Base-by-base conservation (phyloP, 345 rosid species). In the Dimocarpus longan region DNA sequence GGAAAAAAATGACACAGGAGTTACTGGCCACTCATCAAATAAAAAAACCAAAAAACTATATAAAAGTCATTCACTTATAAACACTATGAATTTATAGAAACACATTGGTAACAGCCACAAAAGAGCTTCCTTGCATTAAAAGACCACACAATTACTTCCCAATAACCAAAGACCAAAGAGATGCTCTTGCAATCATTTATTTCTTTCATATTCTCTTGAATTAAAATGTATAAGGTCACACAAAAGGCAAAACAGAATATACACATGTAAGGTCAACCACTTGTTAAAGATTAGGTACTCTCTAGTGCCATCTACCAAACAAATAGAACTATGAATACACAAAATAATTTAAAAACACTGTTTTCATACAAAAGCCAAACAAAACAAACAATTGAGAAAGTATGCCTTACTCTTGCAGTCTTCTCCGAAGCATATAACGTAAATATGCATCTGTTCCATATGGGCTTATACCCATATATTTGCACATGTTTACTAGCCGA, bases 391-490 rank as follows among this genome's bases (percentile, higher is more conserved):
- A 37, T 24, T 16, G 15, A 48, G n/a, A 70, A 78, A 71, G 32
- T 69, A 56, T 22, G 67, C 87, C 93, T 88, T 90, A 93, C 98
- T 91, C 91, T 75, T 91, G 94, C 60, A 95, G 80, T 88, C 98
- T 90, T 87, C 81, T 89, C 78, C 98, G 92, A 79, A 95, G 98
- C 98, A 92, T 93, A 83, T 82, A 93, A 11, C 98, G 98, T 66
- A 95, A 83, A 83, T 95, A 92, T 71, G 98, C 97, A 86, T 93
- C 98, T 66, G 98, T 95, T 79, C 98, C 98, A 57, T 80, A 93
- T 63, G 98, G 98, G 75, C 91, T 92, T 80, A 93, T 89, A 83
- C 98, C 98, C 98, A 95, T 95, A 86, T 95, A 95, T 79, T 93
- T 93, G 91, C 98, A 95, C 98, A 95, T 95, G 84, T 89, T 95